Base-by-base conservation (phyloP, 352 stramenopile genomes). In the Blastocystis sp. region DNA sequence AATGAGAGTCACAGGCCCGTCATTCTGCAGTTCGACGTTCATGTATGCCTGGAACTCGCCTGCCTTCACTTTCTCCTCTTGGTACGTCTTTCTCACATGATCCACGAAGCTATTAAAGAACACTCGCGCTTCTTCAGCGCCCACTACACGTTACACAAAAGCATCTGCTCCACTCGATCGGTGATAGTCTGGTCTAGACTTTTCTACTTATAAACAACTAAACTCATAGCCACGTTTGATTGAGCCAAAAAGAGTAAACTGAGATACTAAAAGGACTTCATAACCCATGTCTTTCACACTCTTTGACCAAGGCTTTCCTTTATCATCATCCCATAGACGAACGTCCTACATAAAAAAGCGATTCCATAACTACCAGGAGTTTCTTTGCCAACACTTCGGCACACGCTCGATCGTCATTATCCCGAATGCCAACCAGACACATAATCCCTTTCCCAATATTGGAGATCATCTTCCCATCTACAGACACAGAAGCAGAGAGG, bases 191-290 rank as follows among this genome's bases (percentile, higher is more conserved):
- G 76, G 76, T 59, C 64, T 73, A 39, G 70, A 41, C 4, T 88
- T 88, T 45, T 75, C 76, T 88, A 88, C 53, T 7, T 11, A 45
- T 39, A 41, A 41, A 16, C 8, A 24, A 78, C 9, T 30, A 56
- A 88, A 34, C 50, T 34, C 9, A 53, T 16, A 75, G 18, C 3
- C 76, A 88, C 76, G 37, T 47, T 88, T 88, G 39, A 88, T 18
- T 13, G 59, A 73, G 47, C 76, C 76, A 43, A 59, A 88, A 13
- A 88, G 43, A 4, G 76, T 88, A 43, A 88, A 88, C 47, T 88
- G 59, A 75, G 76, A 88, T 9, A 88, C 76, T 26, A 88, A 54
- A 13, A 88, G 76, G n/a, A 88, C 76, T 62, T 88, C 76, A n/a
- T 76, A 73, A 37, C 54, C 53, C 59, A 88, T 88, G 63, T 88